Percentiles rank a stretch among this genome's conserved stretches.
phyloP scores from a whole-genome alignment of 805 yeast species.

The Pichia cephalocereana region DNA sequence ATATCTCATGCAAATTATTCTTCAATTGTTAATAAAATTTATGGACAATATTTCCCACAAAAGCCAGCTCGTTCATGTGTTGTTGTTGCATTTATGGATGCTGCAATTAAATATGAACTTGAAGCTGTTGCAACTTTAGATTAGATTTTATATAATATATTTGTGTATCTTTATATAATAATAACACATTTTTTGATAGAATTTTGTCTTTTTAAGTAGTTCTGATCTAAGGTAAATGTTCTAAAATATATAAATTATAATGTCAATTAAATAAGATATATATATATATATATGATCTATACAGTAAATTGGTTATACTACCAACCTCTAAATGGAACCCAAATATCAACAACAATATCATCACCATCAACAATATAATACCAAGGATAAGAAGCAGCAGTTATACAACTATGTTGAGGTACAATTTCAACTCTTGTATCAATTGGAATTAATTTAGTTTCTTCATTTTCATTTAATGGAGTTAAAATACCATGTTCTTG shows the following conservation, averaged over 20 bases:
- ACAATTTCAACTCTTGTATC: conserved; percentile 47
- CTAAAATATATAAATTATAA: too few relatives aligned
- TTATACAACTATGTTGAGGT: conserved; percentile 69
- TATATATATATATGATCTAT: too few relatives aligned
- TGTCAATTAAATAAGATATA: too few relatives aligned
- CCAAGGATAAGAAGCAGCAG: conserved; percentile 52
- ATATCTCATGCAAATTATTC: conserved; percentile 34
- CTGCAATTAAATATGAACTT: conserved; percentile 38
- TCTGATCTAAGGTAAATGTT: too few relatives aligned
- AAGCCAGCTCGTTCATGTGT: conserved; percentile 46
- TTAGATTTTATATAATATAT: neutral
- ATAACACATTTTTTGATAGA: too few relatives aligned
- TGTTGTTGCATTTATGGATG: conserved; percentile 41
- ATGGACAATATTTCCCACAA: conserved; percentile 34
- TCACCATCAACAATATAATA: conserved; percentile 43
- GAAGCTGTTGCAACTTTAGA: conserved; percentile 30
- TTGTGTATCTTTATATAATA: neutral
- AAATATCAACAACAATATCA: conserved; percentile 25
- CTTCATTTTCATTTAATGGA: conserved; percentile 28
- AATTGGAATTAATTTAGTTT: conserved; percentile 33
- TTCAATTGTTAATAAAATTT: conserved; percentile 35
- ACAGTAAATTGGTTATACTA: too few relatives aligned
- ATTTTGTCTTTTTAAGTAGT: too few relatives aligned
- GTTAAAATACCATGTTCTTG: conserved; percentile 73
- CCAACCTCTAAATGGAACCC: conserved; percentile 19